Percentiles rank a stretch among this genome's conserved stretches.
These are phyloP conservation scores for Glonium stellatum DNA, from an alignment of 495 filamentous ascomycete species.

Conservation along the genomic window DNA sequence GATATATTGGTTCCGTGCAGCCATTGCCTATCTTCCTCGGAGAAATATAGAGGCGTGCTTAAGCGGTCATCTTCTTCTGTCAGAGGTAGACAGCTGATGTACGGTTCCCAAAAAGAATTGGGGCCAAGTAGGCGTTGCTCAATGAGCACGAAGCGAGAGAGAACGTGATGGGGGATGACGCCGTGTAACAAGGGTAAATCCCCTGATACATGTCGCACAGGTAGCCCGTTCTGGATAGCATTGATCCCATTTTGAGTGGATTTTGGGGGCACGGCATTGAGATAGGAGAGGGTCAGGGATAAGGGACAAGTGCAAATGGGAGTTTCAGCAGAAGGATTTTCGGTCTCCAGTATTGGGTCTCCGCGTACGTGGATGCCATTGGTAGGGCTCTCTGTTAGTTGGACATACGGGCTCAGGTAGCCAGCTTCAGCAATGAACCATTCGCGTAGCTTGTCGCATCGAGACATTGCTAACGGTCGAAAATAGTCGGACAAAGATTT, in stretches of 20 bases:
- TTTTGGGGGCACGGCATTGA: conserved; percentile 41
- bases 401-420: conserved; percentile 38
- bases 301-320: conserved; percentile 43
- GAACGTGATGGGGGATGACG: conserved; percentile 16
- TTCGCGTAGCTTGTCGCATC: background rate
- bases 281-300: conserved; percentile 45
- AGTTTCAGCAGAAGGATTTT: conserved; percentile 6
- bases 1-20: conserved; percentile 55
- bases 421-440: conserved; percentile 44
- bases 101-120: conserved; percentile 56
- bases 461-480: background rate
- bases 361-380: conserved; percentile 46
- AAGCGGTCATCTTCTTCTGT: conserved; percentile 38
- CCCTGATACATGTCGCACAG: conserved; percentile 2
- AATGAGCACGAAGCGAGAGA: conserved; percentile 50
- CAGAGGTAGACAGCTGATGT: conserved; percentile 51
- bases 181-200: conserved; percentile 27
- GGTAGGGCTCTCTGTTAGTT: conserved; percentile 38
- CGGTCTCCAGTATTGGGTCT: conserved; percentile 22
- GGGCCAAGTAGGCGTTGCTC: conserved; percentile 46
- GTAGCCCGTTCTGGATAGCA: background rate
- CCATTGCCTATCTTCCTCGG: conserved; percentile 50
- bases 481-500: background rate
- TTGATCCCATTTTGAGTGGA: background rate
- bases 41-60: conserved; percentile 54